Evolutionary conservation across 2,329 filamentous ascomycete genomes (phyloP), one percentile per base, ranked within the genome.

Genomic region (Grosmannia huntii): DNA sequence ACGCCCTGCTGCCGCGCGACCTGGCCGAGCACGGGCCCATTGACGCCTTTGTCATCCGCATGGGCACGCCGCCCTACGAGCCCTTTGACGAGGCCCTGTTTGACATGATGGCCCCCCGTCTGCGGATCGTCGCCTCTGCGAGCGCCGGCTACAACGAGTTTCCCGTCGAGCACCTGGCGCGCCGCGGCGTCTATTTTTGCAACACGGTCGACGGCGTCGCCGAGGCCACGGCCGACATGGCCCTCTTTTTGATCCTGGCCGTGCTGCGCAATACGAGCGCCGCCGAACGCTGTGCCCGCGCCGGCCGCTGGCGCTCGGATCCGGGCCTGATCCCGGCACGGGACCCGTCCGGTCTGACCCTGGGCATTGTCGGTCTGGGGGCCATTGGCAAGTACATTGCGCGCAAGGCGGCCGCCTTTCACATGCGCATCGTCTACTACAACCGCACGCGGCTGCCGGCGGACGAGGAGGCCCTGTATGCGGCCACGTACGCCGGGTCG

Each of bases 201-300:
- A 82, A 80, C 62, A 73, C 74, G 0, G 66, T 75, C 2, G 72
- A 82, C 60, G 79, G 77, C 0, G 77, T 78, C 0, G 73, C 78
- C 0, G 75, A 82, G 58, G 76, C 78, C 16, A 61, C 58, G 1
- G 58, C 60, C 0, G 66, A 69, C 1, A 66, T 61, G 53, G 58
- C 58, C 16, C 62, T 71, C 31, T 71, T 71, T 48, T 55, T 72
- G 0, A 63, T 58, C 0, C 56, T 72, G 0, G 66, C 68, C 0
- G 66, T 48, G 10, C 48, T 61, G 36, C 73, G 77, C 55, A 75
- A 81, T 59, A 71, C 75, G 0, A 70, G 64, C 4, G 64, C 66
- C 1, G 71, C 71, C 3, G 73, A 77, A 62, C 70, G 66, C 53
- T 68, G 65, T 12, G 64, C 69, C 0, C 65, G 71, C 1, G 62